phyloP scores from a whole-genome alignment of 208 protist genomes.

The Acanthamoeba castellanii region DNA sequence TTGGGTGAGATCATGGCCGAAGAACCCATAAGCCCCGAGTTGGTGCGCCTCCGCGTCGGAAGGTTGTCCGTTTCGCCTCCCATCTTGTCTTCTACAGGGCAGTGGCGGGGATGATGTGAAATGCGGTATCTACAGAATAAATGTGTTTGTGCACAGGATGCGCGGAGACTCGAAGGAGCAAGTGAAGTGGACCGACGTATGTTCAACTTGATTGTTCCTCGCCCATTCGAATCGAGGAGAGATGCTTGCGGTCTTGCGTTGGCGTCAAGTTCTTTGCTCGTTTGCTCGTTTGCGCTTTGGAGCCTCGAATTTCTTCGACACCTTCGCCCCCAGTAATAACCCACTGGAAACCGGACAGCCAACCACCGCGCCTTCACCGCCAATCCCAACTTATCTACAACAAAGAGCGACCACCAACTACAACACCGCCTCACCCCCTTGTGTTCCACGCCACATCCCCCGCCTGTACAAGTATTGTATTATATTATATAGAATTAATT shows the following conservation, averaged over 20 bases:
- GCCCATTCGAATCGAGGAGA: background rate
- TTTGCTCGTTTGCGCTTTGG: background rate
- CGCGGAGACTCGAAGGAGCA: background rate
- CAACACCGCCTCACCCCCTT: too few relatives aligned
- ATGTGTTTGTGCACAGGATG: too few relatives aligned
- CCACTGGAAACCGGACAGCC: background rate
- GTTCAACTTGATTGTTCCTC: background rate
- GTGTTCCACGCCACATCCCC: too few relatives aligned
- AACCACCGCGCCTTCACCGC: too few relatives aligned
- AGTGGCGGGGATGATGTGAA: background rate
- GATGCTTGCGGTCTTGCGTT: background rate
- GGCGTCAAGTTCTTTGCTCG: too few relatives aligned
- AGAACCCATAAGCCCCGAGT: background rate
- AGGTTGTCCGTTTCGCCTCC: constrained; percentile 52
- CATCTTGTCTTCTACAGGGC: background rate
- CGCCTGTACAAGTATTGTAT: too few relatives aligned
- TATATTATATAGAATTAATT: too few relatives aligned
- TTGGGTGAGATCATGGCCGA: background rate
- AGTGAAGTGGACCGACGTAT: background rate
- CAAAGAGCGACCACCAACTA: too few relatives aligned
- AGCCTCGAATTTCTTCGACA: constrained; percentile 47
- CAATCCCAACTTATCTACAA: too few relatives aligned
- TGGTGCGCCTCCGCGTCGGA: background rate
- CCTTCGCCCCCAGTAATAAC: background rate
- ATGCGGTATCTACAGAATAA: too few relatives aligned